Percentiles rank a stretch among this genome's conserved stretches.
These are phyloP conservation scores for Penicillium soppii DNA, from an alignment of 495 filamentous ascomycete species.

Conservation along the genomic window DNA sequence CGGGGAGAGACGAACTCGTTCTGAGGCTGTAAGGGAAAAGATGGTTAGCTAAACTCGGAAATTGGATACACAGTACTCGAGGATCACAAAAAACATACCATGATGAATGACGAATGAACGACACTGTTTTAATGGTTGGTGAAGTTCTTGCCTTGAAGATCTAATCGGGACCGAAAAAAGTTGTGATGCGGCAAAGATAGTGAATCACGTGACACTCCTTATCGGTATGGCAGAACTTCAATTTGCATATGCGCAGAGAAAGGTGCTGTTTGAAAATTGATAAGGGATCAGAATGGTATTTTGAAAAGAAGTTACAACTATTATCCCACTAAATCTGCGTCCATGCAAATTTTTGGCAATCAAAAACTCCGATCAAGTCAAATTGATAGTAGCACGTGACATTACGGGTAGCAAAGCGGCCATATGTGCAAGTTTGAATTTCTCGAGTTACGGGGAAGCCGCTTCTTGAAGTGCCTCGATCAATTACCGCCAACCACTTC, in stretches of 20 bases:
- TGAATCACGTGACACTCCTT: constrained; percentile 24
- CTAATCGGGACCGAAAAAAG: constrained; percentile 36
- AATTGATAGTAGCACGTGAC: constrained; percentile 20
- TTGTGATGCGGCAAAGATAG: constrained; percentile 35
- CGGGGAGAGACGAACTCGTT: constrained; percentile 59
- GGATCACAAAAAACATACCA: constrained; percentile 29
- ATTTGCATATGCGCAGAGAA: background rate
- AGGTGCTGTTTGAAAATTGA: background rate
- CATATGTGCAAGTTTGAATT: constrained; percentile 32
- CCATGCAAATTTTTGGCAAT: no score
- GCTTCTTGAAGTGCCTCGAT: constrained; percentile 11
- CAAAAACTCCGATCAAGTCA: no score
- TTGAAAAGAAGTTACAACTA: no score
- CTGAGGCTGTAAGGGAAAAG: constrained; percentile 62
- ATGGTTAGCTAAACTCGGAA: constrained; percentile 11
- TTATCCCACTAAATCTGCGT: background rate
- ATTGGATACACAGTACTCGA: no score
- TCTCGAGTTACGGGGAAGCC: constrained; percentile 25
- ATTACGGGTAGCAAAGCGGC: constrained; percentile 26
- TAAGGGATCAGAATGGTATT: no score
- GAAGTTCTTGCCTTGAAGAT: constrained; percentile 23
- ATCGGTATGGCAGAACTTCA: constrained; percentile 21
- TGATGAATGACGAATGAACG: constrained; percentile 29
- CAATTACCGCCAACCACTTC: constrained; percentile 12
- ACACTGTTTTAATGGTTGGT: constrained; percentile 12